phyloP scores from a whole-genome alignment of 2,329 filamentous ascomycete species.

The Fusarium keratoplasticum region DNA sequence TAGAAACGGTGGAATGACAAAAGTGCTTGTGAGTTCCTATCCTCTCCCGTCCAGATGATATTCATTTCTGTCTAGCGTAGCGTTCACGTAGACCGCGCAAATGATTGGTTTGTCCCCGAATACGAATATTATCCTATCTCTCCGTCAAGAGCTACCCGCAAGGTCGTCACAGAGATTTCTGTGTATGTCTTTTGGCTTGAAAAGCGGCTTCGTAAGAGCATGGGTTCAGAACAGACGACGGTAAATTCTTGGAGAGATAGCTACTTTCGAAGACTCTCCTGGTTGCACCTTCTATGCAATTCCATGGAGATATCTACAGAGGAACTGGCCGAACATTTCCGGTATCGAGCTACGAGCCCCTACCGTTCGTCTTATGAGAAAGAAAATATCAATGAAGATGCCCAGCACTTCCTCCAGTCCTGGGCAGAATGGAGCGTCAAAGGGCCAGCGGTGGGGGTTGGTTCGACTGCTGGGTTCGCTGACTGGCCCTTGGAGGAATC shows the following conservation, averaged over 20 bases:
- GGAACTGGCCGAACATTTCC: background rate
- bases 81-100: background rate
- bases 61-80: background rate
- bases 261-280: background rate
- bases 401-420: background rate
- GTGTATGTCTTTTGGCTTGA: no score
- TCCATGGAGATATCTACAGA: background rate
- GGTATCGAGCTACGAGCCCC: accelerated
- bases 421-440: background rate
- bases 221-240: no score
- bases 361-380: background rate
- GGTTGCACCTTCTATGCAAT: background rate
- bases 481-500: background rate
- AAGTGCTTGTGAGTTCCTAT: background rate
- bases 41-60: background rate
- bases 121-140: no score
- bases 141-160: no score
- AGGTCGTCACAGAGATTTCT: no score
- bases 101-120: background rate
- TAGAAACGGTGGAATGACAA: no score
- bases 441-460: background rate
- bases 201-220: no score
- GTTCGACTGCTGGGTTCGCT: background rate
- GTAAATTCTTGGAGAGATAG: background rate
- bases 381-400: background rate